Percentiles rank a stretch among this genome's conserved stretches.
phyloP scores from a whole-genome alignment of 2,329 filamentous ascomycete genomes.

The Bipolaris oryzae region DNA sequence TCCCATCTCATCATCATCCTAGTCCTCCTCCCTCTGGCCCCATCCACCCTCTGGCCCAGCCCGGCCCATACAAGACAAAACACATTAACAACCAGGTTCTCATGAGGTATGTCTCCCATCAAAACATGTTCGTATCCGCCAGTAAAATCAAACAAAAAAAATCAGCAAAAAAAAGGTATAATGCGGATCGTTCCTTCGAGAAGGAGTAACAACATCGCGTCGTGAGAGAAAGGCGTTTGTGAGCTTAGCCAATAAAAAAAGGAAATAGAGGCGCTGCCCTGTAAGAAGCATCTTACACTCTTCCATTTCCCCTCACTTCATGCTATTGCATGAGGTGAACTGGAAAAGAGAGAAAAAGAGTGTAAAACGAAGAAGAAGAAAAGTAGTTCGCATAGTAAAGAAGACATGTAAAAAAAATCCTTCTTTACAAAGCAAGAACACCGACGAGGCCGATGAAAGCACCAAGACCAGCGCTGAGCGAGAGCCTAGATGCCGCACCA shows the following conservation, averaged over 20 bases:
- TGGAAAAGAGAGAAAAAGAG: background rate
- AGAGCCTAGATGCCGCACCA: conserved; percentile 43
- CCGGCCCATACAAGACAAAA: conserved; percentile 15
- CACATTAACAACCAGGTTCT: conserved; percentile 31
- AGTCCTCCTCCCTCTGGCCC: background rate
- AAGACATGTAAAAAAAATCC: background rate
- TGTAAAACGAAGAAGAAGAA: background rate
- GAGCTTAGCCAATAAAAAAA: conserved; percentile 4
- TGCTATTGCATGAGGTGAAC: background rate
- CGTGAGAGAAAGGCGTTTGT: conserved; percentile 39
- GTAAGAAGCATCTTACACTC: background rate
- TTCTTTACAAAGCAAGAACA: conserved; percentile 51
- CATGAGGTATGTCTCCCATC: conserved; percentile 1
- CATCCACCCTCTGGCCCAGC: conserved; percentile 1
- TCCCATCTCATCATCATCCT: background rate
- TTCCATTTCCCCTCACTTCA: background rate
- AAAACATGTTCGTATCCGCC: conserved; percentile 9
- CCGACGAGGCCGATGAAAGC: conserved; percentile 51
- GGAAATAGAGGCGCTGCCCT: background rate
- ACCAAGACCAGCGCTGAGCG: conserved; percentile 47
- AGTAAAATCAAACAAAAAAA: background rate
- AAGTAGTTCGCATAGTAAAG: background rate
- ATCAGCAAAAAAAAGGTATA: conserved; percentile 23
- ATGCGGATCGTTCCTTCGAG: conserved; percentile 22
- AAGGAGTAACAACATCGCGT: conserved; percentile 43